Evolutionary conservation across 1,139 yeast genomes (phyloP).

Genomic region (Suhomyces ambrosiae): DNA sequence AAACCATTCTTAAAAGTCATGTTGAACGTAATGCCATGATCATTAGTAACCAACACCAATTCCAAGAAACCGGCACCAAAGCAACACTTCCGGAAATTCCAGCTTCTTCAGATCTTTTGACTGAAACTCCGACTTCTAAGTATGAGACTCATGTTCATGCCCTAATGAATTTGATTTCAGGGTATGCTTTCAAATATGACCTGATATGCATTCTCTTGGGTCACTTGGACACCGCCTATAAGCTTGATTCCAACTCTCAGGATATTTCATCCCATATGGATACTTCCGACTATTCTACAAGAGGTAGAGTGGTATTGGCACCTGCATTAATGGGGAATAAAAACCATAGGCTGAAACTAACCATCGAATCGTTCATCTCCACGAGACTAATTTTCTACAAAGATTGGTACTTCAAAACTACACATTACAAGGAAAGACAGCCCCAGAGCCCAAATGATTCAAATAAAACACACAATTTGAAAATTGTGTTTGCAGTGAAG

Average conservation of each 20-base stretch:
- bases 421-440: conserved; percentile 21
- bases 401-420: conserved; percentile 41
- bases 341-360: not conserved
- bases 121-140: conserved; percentile 36
- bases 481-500: conserved; percentile 27
- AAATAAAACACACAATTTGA: conserved; percentile 17
- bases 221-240: conserved; percentile 32
- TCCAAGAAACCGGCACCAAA: conserved; percentile 26
- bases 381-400: conserved; percentile 35
- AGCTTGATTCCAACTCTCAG: conserved; percentile 3
- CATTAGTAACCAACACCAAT: conserved; percentile 23
- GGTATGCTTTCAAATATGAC: conserved; percentile 24
- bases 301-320: conserved; percentile 25
- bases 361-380: conserved; percentile 25
- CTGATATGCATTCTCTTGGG: conserved; percentile 37
- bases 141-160: conserved; percentile 34
- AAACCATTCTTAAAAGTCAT: conserved; percentile 36
- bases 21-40: conserved; percentile 28
- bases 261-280: not conserved
- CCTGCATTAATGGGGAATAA: conserved; percentile 13
- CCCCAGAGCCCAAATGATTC: not conserved
- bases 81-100: conserved; percentile 36
- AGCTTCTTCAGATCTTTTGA: conserved; percentile 30
- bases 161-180: conserved; percentile 30
- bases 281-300: conserved; percentile 2